Conservation (phyloP, 768 basidiomycete genomes). For the Suillus decipiens region DNA sequence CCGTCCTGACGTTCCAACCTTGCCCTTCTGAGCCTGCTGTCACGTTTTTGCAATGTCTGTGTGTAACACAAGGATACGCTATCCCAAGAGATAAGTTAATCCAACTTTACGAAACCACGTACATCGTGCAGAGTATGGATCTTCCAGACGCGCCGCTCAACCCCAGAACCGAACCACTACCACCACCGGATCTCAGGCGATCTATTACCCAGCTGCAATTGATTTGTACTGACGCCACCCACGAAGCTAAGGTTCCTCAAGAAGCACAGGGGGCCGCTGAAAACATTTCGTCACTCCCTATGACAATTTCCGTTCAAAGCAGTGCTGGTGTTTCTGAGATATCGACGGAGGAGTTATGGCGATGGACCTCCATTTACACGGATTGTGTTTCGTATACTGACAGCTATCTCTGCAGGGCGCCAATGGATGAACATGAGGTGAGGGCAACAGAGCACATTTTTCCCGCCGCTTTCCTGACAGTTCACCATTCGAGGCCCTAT, state of each 20-base stretch:
- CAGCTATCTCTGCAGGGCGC: constrained; percentile 44
- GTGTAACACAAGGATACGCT: constrained; percentile 53
- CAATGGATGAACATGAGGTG: constrained; percentile 43
- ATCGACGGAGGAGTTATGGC: constrained; percentile 27
- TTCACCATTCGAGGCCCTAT: constrained; percentile 20
- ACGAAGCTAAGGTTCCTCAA: constrained; percentile 33
- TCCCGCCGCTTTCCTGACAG: constrained; percentile 14
- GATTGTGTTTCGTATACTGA: constrained; percentile 59
- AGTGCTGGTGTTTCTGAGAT: constrained; percentile 22
- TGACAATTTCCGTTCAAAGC: constrained; percentile 34
- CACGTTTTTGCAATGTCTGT: constrained; percentile 70
- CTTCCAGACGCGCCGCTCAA: constrained; percentile 38
- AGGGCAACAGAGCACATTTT: constrained; percentile 15
- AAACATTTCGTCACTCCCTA: constrained; percentile 31
- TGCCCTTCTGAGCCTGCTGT: constrained; percentile 54
- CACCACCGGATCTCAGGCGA: constrained; percentile 60
- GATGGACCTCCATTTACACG: constrained; percentile 31
- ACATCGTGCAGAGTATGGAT: constrained; percentile 24
- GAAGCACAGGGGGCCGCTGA: constrained; percentile 30
- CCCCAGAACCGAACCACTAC: constrained; percentile 32
- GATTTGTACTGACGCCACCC: constrained; percentile 37
- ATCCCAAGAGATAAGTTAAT: constrained; percentile 45
- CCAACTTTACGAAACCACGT: constrained; percentile 45
- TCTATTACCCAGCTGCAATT: constrained; percentile 67
- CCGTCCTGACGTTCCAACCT: constrained; percentile 63